A percentile compares a stretch with the other conserved stretches of the same genome.
phyloP scores from a whole-genome alignment of 2,329 filamentous ascomycete genomes.

The Podosphaera fusca region DNA sequence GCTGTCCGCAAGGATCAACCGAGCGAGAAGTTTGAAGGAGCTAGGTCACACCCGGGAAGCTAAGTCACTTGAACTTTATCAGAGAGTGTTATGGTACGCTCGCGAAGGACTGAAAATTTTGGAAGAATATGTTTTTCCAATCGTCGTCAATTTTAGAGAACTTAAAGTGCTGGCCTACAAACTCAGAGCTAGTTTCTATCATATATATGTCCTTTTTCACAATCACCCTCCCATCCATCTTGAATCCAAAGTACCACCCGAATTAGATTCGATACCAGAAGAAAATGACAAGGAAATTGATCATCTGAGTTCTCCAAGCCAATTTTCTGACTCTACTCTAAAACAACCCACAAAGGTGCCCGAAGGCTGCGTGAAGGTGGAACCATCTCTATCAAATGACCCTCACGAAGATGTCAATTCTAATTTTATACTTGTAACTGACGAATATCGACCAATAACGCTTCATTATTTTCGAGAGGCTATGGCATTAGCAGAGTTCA shows the following conservation, averaged over 20 bases:
- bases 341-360: constrained; percentile 15
- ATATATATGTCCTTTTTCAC: constrained; percentile 91
- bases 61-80: constrained; percentile 60
- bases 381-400: constrained; percentile 17
- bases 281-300: not conserved
- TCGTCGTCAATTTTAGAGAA: constrained; percentile 55
- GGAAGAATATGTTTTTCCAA: constrained; percentile 69
- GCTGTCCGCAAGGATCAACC: constrained; percentile 61
- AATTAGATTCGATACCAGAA: not conserved
- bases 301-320: constrained; percentile 2
- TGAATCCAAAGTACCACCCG: constrained; percentile 16
- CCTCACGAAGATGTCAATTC: constrained; percentile 24
- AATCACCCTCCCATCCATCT: constrained; percentile 51
- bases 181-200: constrained; percentile 79
- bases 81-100: constrained; percentile 87
- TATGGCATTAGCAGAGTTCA: constrained; percentile 44
- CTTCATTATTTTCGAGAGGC: constrained; percentile 63
- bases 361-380: constrained; percentile 23
- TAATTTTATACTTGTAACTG: constrained; percentile 56
- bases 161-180: constrained; percentile 81
- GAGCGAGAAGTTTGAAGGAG: constrained; percentile 60
- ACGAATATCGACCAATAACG: constrained; percentile 66
- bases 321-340: constrained; percentile 11
- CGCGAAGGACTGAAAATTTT: constrained; percentile 75
- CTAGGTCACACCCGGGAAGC: constrained; percentile 60